phyloP scores from a whole-genome alignment of 2,329 filamentous ascomycete genomes.

The Alternaria ventricosa region DNA sequence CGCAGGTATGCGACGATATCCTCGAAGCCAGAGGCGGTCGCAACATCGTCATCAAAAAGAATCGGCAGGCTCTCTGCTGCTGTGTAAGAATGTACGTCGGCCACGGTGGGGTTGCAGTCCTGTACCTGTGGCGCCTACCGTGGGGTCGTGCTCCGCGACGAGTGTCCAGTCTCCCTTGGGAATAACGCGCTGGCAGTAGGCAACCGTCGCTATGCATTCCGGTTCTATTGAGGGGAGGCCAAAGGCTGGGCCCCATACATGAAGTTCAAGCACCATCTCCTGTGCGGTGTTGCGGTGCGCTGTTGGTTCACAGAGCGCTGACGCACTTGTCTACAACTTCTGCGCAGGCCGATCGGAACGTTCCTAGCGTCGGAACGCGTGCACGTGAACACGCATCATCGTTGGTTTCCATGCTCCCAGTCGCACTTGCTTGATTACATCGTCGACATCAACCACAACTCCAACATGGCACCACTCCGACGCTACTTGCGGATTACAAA shows the following conservation, averaged over 20 bases:
- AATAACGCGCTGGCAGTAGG: conserved; percentile 72
- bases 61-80: conserved; percentile 62
- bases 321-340: conserved; percentile 3
- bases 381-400: conserved; percentile 33
- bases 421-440: not conserved
- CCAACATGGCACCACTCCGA: conserved; percentile 80
- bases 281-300: conserved; percentile 1
- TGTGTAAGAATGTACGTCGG: not conserved
- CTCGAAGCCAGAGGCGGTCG: conserved; percentile 66
- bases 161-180: conserved; percentile 57
- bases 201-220: conserved; percentile 84
- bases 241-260: conserved; percentile 91
- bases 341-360: conserved; percentile 13
- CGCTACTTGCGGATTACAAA: conserved; percentile 91
- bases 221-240: conserved; percentile 88
- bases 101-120: not conserved
- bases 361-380: conserved; percentile 13
- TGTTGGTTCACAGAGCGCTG: not conserved
- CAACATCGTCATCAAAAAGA: conserved; percentile 59
- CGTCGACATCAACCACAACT: not conserved
- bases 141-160: conserved; percentile 63
- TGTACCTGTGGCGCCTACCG: conserved; percentile 67
- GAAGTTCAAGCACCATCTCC: conserved; percentile 70
- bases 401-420: not conserved
- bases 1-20: conserved; percentile 66